Percentiles rank a stretch among this genome's conserved stretches.
Evolutionary conservation across 1,284 basidiomycete species (phyloP).

Genomic region (Rhizoctonia solani): DNA sequence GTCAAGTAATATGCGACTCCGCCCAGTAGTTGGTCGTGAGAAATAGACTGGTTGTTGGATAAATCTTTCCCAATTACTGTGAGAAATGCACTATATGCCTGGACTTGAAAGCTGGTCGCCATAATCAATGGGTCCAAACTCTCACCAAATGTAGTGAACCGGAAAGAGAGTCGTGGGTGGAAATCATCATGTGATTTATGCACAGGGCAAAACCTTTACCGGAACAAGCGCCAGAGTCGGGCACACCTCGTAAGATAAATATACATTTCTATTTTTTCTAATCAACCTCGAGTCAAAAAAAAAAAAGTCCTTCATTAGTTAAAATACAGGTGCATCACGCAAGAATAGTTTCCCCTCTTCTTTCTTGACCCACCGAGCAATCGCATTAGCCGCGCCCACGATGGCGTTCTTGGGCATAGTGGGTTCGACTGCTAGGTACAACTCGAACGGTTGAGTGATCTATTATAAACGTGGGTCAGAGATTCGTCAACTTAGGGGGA

Average conservation of each 20-base stretch:
- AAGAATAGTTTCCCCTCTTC: slow-evolving; percentile 84
- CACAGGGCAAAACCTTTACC: background rate
- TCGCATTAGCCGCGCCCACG: slow-evolving; percentile 83
- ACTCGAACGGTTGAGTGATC: slow-evolving; percentile 91
- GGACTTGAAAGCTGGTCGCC: background rate
- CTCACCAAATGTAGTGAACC: background rate
- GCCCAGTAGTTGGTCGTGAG: slow-evolving; percentile 22
- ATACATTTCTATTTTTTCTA: background rate
- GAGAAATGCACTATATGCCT: slow-evolving; percentile 9
- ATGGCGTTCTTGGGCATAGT: slow-evolving; percentile 79
- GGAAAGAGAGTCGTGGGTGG: background rate
- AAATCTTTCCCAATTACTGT: slow-evolving; percentile 13
- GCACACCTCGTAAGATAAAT: too few species aligned
- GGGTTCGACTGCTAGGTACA: slow-evolving; percentile 85
- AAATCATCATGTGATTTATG: slow-evolving; percentile 28
- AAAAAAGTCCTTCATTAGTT: slow-evolving; percentile 4
- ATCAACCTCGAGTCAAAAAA: too few species aligned
- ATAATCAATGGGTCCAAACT: slow-evolving; percentile 3
- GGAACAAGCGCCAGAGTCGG: slow-evolving; percentile 9
- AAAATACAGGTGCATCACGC: slow-evolving; percentile 86
- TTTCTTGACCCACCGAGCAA: slow-evolving; percentile 87
- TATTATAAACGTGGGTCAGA: slow-evolving; percentile 45
- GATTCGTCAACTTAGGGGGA: background rate
- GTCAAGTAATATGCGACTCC: slow-evolving; percentile 36
- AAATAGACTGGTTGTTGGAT: background rate